Evolutionary conservation across 176 grass and related monocot genomes (phyloP), one percentile per base, ranked within the genome.

Genomic region (Lolium multiflorum): DNA sequence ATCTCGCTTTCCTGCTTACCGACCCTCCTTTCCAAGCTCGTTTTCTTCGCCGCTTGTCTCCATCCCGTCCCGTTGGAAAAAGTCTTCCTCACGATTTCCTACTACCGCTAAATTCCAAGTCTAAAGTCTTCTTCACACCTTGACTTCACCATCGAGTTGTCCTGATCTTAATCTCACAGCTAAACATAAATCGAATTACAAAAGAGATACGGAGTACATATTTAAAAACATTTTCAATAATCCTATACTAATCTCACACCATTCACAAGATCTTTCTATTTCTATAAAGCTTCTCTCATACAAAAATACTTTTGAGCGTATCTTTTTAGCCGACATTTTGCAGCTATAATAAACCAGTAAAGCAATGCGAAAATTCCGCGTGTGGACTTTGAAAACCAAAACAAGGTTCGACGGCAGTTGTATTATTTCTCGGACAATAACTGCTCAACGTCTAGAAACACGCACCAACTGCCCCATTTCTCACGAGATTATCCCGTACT

Each of bases 401-500:
- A 18, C 9, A 51, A 7, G 11, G 9, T 55, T 4, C 3, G 18
- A 1, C 0, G 39, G 24, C 43, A 4, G 46, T 2, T 7, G 16
- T 13, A 31, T 37, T 11, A 1, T 54, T 10, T 37, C 72, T 74
- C 14, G 67, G 85, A 83, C 84, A 59, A 35, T 50, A 83, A 76
- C 79, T 54, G 48, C 20, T 15, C 64, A 79, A 17, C 77, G 20
- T 9, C 77, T 76, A 76, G 49, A 76, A 76, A 44, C 82, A 58
- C 47, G 26, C 60, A 37, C 72, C 83, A 84, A 84, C 89, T 46
- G 51, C 81, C 59, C 76, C 85, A 58, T 79, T 52, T 10, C 41
- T 16, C 71, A 1, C 15, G 49, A 63, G 70, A 60, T 62, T 69
- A 84, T 80, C 74, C 4, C 43, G 20, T 72, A n/a, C 78, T 8